Percentiles rank a stretch among this genome's conserved stretches.
Conservation (phyloP, 1,284 basidiomycete species). For the Sanghuangporus sanghuang region DNA sequence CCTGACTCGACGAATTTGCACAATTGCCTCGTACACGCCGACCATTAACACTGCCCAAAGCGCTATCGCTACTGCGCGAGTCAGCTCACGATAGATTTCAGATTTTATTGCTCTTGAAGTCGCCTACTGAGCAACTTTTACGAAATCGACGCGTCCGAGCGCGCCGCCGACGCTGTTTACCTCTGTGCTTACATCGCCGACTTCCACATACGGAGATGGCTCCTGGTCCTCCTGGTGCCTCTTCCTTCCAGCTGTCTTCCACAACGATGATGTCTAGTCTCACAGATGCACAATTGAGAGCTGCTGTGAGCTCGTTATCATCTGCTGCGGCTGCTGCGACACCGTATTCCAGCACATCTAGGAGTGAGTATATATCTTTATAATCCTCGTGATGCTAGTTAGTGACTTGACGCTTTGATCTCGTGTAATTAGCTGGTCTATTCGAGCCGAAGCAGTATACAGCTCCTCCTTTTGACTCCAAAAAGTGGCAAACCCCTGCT, state of each 20-base stretch:
- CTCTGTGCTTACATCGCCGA: not conserved
- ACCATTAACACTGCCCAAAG: not conserved
- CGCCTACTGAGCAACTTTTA: not conserved
- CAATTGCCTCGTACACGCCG: not conserved
- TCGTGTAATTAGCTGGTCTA: constrained; percentile 29
- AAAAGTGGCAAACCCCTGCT: constrained; percentile 14
- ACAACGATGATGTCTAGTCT: constrained; percentile 26
- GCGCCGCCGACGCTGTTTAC: constrained; percentile 5
- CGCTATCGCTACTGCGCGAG: not conserved
- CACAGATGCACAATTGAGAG: constrained; percentile 50
- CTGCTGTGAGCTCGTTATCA: constrained; percentile 50
- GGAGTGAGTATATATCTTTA: not conserved
- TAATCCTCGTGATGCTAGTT: not conserved
- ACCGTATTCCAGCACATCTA: constrained; percentile 29
- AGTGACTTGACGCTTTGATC: constrained; percentile 19
- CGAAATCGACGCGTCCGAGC: constrained; percentile 11
- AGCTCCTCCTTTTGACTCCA: constrained; percentile 13
- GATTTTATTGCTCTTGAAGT: not conserved
- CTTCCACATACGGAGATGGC: constrained; percentile 12
- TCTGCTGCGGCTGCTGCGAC: constrained; percentile 38
- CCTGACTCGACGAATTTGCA: not conserved
- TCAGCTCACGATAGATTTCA: not conserved
- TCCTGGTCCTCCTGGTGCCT: constrained; percentile 9
- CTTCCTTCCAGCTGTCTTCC: constrained; percentile 26
- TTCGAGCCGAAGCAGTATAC: constrained; percentile 18